Percentiles rank a stretch among this genome's conserved stretches.
These are phyloP conservation scores for Dittrichia graveolens DNA, from an alignment of 129 eudicot genomes.

Conservation along the genomic window DNA sequence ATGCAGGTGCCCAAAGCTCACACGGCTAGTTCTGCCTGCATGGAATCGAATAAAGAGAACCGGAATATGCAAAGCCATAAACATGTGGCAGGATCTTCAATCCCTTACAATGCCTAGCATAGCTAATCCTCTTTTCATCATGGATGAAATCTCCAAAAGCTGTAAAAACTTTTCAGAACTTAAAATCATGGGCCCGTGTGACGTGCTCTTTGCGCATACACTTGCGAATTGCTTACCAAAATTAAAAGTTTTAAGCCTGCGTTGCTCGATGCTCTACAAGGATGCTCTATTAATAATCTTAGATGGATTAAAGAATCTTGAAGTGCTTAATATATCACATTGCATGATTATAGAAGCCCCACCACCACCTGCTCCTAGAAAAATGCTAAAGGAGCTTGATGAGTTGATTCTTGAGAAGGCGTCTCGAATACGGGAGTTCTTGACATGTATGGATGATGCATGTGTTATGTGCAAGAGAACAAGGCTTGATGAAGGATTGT, in stretches of 20 bases:
- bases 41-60: slow-evolving; percentile 9
- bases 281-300: slow-evolving; percentile 1
- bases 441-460: slow-evolving; percentile 5
- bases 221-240: slow-evolving; percentile 6
- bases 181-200: slow-evolving; percentile 13
- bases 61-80: neutral
- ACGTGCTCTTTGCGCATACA: neutral
- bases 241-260: slow-evolving; percentile 6
- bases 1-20: neutral
- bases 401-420: neutral
- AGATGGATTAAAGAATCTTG: neutral
- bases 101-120: slow-evolving; percentile 15
- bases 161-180: neutral
- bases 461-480: slow-evolving; percentile 11
- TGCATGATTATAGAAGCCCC: slow-evolving; percentile 8
- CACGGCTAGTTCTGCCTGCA: slow-evolving; percentile 3
- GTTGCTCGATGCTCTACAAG: slow-evolving; percentile 11
- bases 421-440: neutral
- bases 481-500: slow-evolving; percentile 4
- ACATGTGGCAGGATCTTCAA: slow-evolving; percentile 4
- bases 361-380: slow-evolving; percentile 1
- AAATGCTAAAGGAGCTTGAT: slow-evolving; percentile 6
- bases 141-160: slow-evolving; percentile 4
- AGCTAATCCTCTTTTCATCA: neutral
- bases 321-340: slow-evolving; percentile 8